Evolutionary conservation across 495 filamentous ascomycete species (phyloP).

Genomic region (Evernia prunastri): DNA sequence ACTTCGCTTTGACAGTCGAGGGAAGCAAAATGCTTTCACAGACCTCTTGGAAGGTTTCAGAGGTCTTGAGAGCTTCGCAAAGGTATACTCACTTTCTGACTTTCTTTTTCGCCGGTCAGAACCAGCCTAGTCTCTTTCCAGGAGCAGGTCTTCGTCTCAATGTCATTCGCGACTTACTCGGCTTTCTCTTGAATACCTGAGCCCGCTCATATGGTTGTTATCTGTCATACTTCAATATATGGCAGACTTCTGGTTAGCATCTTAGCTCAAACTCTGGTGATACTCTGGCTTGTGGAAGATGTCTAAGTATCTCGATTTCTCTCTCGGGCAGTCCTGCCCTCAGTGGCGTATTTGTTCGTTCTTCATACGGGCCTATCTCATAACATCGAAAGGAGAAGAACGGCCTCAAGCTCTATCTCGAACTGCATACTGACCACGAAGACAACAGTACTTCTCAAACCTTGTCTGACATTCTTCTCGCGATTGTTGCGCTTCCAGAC

Average conservation of each 20-base stretch:
- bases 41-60: constrained; percentile 1
- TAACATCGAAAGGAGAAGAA: background rate
- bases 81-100: background rate
- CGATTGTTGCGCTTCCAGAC: constrained; percentile 1
- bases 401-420: background rate
- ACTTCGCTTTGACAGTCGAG: constrained; percentile 5
- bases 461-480: background rate
- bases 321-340: too few species aligned
- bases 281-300: too few species aligned
- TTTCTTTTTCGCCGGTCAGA: background rate
- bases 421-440: background rate
- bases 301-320: too few species aligned
- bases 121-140: background rate
- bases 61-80: background rate
- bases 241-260: too few species aligned
- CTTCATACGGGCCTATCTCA: too few species aligned
- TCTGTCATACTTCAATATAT: too few species aligned
- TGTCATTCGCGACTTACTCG: too few species aligned
- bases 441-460: constrained; percentile 1
- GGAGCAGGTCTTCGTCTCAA: too few species aligned
- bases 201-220: too few species aligned
- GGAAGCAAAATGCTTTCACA: constrained; percentile 3
- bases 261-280: too few species aligned
- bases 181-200: too few species aligned
- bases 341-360: too few species aligned